A percentile compares a stretch with the other conserved stretches of the same genome.
Conservation (phyloP, 2,329 filamentous ascomycete genomes). For the Exophiala sideris region DNA sequence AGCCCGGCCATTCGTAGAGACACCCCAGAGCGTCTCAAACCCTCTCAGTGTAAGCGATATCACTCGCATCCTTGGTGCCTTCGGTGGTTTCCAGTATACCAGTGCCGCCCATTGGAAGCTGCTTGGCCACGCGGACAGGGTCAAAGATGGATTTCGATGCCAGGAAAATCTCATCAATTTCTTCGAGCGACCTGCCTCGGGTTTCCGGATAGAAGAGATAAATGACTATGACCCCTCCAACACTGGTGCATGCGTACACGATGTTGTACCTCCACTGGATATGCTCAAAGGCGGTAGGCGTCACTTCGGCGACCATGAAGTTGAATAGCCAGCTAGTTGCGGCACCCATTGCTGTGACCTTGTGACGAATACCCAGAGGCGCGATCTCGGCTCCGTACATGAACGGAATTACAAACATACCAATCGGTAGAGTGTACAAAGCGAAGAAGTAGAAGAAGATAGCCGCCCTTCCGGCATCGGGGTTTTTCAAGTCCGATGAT, state of each 20-base stretch:
- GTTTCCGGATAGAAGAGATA: conserved; percentile 66
- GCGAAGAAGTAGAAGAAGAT: conserved; percentile 44
- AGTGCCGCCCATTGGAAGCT: neutral
- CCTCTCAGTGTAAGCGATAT: no score
- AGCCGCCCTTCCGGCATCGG: conserved; percentile 36
- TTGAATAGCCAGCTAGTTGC: conserved; percentile 46
- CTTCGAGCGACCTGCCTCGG: conserved; percentile 54
- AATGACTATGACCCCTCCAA: conserved; percentile 65
- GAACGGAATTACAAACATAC: conserved; percentile 37
- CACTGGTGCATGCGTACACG: conserved; percentile 71
- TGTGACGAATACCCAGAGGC: conserved; percentile 30
- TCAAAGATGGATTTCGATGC: conserved; percentile 45
- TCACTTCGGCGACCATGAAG: conserved; percentile 52
- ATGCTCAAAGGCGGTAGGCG: conserved; percentile 56
- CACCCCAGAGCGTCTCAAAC: no score
- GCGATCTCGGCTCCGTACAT: conserved; percentile 35
- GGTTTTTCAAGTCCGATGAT: conserved; percentile 28
- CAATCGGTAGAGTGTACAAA: conserved; percentile 41
- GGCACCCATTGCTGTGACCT: conserved; percentile 34
- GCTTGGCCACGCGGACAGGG: conserved; percentile 46
- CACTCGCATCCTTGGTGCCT: no score
- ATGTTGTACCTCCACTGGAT: conserved; percentile 64
- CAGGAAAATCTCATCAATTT: conserved; percentile 66
- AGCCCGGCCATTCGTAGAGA: no score
- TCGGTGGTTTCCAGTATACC: no score